Evolutionary conservation across 2,329 filamentous ascomycete species (phyloP).

Genomic region (Seiridium cupressi): DNA sequence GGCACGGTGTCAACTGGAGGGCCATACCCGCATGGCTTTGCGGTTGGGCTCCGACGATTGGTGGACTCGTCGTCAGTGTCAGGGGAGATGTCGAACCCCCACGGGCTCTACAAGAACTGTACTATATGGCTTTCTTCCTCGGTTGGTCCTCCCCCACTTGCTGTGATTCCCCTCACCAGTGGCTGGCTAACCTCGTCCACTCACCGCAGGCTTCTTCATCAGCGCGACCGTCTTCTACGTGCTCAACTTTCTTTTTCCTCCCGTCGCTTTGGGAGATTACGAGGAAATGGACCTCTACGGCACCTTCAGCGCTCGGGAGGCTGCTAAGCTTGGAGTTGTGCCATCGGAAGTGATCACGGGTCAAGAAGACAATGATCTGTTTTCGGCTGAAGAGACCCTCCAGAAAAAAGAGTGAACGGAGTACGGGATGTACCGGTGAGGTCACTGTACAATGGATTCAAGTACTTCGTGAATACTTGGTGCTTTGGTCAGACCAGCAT

Average conservation of each 20-base stretch:
- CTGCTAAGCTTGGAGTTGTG: slow-evolving; percentile 35
- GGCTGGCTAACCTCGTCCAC: slow-evolving; percentile 3
- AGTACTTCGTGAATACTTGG: too few relatives aligned
- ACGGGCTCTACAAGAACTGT: slow-evolving; percentile 37
- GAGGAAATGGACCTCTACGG: slow-evolving; percentile 42
- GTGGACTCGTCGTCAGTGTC: slow-evolving; percentile 34
- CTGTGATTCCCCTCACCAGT: background rate
- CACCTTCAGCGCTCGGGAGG: slow-evolving; percentile 42
- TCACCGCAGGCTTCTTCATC: slow-evolving; percentile 34
- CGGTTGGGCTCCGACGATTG: slow-evolving; percentile 41
- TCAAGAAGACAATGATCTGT: background rate
- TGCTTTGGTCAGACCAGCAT: too few relatives aligned
- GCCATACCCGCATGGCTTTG: slow-evolving; percentile 39
- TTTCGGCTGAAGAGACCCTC: background rate
- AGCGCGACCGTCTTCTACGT: slow-evolving; percentile 25
- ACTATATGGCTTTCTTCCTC: slow-evolving; percentile 45
- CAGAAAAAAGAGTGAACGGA: background rate
- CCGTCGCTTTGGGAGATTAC: slow-evolving; percentile 35
- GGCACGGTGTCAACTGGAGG: slow-evolving; percentile 40
- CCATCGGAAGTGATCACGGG: slow-evolving; percentile 14
- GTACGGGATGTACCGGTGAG: too few relatives aligned
- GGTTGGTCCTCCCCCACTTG: slow-evolving; percentile 20
- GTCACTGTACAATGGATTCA: too few relatives aligned
- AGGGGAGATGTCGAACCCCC: slow-evolving; percentile 25
- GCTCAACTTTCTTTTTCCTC: slow-evolving; percentile 37